Evolutionary conservation across 805 yeast genomes (phyloP).

Genomic region (Kodamaea neixiangensis): DNA sequence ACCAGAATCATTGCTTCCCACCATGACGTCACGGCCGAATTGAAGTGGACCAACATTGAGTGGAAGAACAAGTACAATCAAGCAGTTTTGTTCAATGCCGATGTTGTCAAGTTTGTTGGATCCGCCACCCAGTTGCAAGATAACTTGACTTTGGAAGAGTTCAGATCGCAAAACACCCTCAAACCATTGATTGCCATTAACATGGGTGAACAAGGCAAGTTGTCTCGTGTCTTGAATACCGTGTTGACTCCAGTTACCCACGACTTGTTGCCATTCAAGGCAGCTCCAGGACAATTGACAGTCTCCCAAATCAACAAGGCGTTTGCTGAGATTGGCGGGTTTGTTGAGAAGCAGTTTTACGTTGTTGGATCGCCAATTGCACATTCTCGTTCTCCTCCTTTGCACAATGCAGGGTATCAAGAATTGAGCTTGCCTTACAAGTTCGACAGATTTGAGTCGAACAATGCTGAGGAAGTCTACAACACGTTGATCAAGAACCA

Average conservation of each 20-base stretch:
- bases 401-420: constrained; percentile 80
- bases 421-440: constrained; percentile 75
- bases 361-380: constrained; percentile 80
- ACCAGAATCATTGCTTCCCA: constrained; percentile 82
- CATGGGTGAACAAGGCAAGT: constrained; percentile 72
- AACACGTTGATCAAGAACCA: constrained; percentile 49
- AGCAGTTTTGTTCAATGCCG: constrained; percentile 66
- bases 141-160: constrained; percentile 69
- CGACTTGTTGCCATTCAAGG: constrained; percentile 59
- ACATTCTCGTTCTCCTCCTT: constrained; percentile 86
- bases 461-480: constrained; percentile 57
- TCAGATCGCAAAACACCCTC: constrained; percentile 55
- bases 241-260: constrained; percentile 86
- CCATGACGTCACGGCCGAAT: constrained; percentile 67
- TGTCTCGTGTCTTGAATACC: constrained; percentile 76
- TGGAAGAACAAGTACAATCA: constrained; percentile 75
- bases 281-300: constrained; percentile 81
- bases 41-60: constrained; percentile 66
- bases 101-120: constrained; percentile 82
- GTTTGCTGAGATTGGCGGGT: constrained; percentile 62
- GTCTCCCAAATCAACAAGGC: constrained; percentile 63
- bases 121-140: constrained; percentile 64
- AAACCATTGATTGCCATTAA: constrained; percentile 82
- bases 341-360: constrained; percentile 57
- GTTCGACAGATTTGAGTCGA: constrained; percentile 69